These are phyloP conservation scores for Botryotinia narcissicola DNA, from an alignment of 2,329 filamentous ascomycete species.

Conservation along the genomic window DNA sequence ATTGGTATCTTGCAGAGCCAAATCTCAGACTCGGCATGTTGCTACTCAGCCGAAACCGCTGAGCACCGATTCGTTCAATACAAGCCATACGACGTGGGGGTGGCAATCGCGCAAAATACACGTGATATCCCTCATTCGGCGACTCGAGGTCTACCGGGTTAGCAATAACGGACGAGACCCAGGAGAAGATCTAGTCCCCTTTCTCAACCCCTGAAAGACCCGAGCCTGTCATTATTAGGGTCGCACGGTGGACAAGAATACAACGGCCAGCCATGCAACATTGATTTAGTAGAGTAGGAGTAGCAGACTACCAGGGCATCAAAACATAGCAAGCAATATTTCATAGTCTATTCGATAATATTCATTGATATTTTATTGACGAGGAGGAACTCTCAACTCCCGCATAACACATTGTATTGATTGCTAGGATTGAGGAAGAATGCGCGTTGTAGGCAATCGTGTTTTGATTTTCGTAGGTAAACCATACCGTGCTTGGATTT, in stretches of 20 bases:
- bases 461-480: background rate
- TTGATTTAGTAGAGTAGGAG: background rate
- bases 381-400: background rate
- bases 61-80: background rate
- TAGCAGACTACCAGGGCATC: background rate
- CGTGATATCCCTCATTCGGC: background rate
- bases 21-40: background rate
- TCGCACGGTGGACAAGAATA: background rate
- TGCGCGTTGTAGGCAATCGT: background rate
- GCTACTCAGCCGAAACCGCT: background rate
- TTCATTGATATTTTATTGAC: background rate
- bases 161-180: background rate
- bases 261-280: background rate
- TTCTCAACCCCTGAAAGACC: background rate
- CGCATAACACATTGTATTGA: slow-evolving; percentile 3
- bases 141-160: background rate
- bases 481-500: background rate
- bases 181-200: background rate
- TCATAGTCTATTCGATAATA: background rate
- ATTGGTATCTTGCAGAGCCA: slow-evolving; percentile 4
- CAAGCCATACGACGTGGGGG: background rate
- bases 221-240: background rate
- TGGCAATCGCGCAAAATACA: background rate
- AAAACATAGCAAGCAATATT: slow-evolving; percentile 3
- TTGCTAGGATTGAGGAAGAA: background rate